phyloP scores from a whole-genome alignment of 2,329 filamentous ascomycete genomes.

The Alternaria solani region DNA sequence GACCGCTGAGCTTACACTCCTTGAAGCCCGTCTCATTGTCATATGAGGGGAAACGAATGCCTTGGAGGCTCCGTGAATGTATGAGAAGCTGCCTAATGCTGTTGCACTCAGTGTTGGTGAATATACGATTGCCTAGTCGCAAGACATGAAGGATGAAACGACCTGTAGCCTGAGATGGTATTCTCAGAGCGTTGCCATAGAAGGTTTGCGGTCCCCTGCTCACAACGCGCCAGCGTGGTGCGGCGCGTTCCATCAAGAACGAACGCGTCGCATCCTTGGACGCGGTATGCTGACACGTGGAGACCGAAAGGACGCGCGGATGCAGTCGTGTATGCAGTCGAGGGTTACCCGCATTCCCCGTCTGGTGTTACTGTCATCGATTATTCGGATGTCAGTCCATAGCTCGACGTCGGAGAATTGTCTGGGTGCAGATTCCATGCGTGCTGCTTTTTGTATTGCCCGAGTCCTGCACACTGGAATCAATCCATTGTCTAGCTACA shows the following conservation, averaged over 20 bases:
- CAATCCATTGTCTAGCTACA: constrained; percentile 13
- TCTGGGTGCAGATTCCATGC: constrained; percentile 14
- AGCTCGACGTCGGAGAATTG: constrained; percentile 11
- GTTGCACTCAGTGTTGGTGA: neutral
- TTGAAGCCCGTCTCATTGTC: neutral
- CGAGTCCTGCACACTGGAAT: constrained; percentile 13
- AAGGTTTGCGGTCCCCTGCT: neutral
- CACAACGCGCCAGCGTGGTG: neutral
- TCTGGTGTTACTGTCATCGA: constrained; percentile 7
- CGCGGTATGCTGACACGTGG: neutral
- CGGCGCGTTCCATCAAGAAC: neutral
- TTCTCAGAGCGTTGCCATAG: neutral
- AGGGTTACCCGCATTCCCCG: neutral
- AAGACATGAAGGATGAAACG: neutral
- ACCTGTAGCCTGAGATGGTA: neutral
- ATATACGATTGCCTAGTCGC: neutral
- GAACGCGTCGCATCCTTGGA: neutral
- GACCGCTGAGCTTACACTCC: neutral
- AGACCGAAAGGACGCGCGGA: constrained; percentile 6
- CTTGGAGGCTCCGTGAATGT: neutral
- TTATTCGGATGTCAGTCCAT: constrained; percentile 3
- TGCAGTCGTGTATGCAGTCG: neutral
- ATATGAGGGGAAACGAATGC: neutral
- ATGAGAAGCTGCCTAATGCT: neutral
- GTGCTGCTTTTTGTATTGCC: constrained; percentile 18